Conservation (phyloP, 2,329 filamentous ascomycete genomes). For the Colletotrichum chlorophyti region DNA sequence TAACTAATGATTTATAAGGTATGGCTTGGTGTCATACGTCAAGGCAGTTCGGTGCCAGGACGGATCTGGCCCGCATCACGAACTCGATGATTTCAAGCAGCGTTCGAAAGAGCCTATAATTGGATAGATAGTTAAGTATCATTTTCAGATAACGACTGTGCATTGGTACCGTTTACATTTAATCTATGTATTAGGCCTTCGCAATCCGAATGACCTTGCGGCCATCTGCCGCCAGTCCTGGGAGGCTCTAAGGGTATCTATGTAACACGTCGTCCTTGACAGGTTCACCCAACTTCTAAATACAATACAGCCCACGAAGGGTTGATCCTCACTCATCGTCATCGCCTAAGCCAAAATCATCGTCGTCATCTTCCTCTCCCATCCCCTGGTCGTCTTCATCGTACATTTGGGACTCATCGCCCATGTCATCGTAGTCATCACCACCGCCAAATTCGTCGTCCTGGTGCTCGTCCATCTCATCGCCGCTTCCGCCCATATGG, state of each 20-base stretch:
- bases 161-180: too few relatives aligned
- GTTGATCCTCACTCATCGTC: slow-evolving; percentile 17
- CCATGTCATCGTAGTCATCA: slow-evolving; percentile 42
- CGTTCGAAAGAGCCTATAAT: too few relatives aligned
- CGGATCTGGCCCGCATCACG: too few relatives aligned
- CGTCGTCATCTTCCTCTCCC: slow-evolving; percentile 21
- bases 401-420: slow-evolving; percentile 34
- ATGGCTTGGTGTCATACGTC: too few relatives aligned
- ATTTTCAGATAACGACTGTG: too few relatives aligned
- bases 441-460: slow-evolving; percentile 42
- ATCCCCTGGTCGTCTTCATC: slow-evolving; percentile 25
- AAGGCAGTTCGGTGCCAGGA: too few relatives aligned
- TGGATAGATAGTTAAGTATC: too few relatives aligned
- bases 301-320: not conserved
- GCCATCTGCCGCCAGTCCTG: too few relatives aligned
- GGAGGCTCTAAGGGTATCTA: slow-evolving; percentile 18
- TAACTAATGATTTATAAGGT: too few relatives aligned
- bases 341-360: slow-evolving; percentile 23
- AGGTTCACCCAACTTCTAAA: not conserved
- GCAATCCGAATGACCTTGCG: too few relatives aligned
- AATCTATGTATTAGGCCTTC: too few relatives aligned
- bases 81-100: too few relatives aligned
- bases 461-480: slow-evolving; percentile 31
- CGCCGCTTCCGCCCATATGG: slow-evolving; percentile 32
- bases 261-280: not conserved